A percentile compares a stretch with the other conserved stretches of the same genome.
Evolutionary conservation across 2,329 filamentous ascomycete species (phyloP).

Genomic region (Neofusicoccum ribis): DNA sequence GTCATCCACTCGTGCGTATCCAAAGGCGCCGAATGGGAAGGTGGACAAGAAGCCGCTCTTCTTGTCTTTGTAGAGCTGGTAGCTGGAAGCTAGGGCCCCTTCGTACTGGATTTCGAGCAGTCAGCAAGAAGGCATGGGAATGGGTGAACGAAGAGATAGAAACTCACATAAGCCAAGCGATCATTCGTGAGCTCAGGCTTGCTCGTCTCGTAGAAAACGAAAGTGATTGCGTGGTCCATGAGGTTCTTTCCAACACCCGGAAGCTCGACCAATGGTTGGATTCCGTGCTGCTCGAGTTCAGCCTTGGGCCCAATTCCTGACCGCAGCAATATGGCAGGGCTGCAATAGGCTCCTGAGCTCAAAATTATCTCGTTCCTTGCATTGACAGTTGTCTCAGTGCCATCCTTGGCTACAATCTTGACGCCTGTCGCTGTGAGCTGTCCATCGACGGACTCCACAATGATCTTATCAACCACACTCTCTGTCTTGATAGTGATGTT

Average conservation of each 20-base stretch:
- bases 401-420: slow-evolving; percentile 43
- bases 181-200: slow-evolving; percentile 60
- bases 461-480: slow-evolving; percentile 44
- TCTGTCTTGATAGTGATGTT: slow-evolving; percentile 38
- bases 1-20: slow-evolving; percentile 62
- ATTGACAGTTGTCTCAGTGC: slow-evolving; percentile 37
- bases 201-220: slow-evolving; percentile 61
- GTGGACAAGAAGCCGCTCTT: slow-evolving; percentile 60
- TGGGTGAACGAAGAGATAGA: too few species aligned
- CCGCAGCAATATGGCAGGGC: slow-evolving; percentile 45
- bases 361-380: slow-evolving; percentile 37
- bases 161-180: too few species aligned
- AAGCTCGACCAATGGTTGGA: slow-evolving; percentile 55
- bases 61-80: slow-evolving; percentile 58
- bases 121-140: slow-evolving; percentile 48
- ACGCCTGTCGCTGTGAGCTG: slow-evolving; percentile 51
- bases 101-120: slow-evolving; percentile 34
- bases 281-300: slow-evolving; percentile 55
- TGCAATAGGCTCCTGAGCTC: slow-evolving; percentile 35
- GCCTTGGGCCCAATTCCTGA: slow-evolving; percentile 59
- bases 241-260: slow-evolving; percentile 65
- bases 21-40: slow-evolving; percentile 65
- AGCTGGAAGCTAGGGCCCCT: slow-evolving; percentile 52
- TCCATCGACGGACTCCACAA: slow-evolving; percentile 42
- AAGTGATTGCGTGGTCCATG: slow-evolving; percentile 58